Evolutionary conservation across 2,329 filamentous ascomycete genomes (phyloP), one percentile per base, ranked within the genome.

Genomic region (Zasmidium angulare): DNA sequence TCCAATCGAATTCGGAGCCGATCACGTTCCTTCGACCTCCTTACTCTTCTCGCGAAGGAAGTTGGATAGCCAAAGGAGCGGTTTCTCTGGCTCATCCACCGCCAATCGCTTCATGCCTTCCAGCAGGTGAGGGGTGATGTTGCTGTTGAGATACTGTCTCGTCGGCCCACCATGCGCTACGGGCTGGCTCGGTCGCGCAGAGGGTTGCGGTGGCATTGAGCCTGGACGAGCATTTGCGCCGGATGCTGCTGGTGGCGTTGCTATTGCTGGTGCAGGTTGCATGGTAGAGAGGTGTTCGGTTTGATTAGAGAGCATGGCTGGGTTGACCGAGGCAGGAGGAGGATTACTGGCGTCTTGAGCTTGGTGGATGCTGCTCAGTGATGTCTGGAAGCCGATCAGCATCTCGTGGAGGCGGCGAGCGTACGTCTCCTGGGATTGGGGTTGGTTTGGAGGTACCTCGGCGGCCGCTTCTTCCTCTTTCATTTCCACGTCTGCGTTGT

Each of bases 61-160:
- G 53, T 82, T 78, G 19, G 76, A 74, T 56, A 82, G 66, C 74
- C 76, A 82, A 63, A 77, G 74, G 58, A 82, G 63, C 58, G 80
- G 80, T 68, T 82, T 82, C 63, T 82, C 79, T 0, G 80, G 80
- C 75, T 81, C 79, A 53, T 76, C 70, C n/a, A 76, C 75, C 19
- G 76, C 79, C 50, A 82, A 61, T 68, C 78, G 76, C 71, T 82
- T 82, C 79, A 82, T 81, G 4, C 77, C 80, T 67, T 82, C 80
- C 46, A 82, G 69, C 67, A 82, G 64, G 69, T 81, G 75, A 55
- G 79, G 80, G 47, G 79, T 82, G 31, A 82, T 73, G 64, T 81
- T 72, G 66, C 76, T 72, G 61, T 82, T 82, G 63, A 82, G 65
- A 64, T 80, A 82, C 50, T 81, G 75, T 11, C 80, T 69, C 23